A percentile compares a stretch with the other conserved stretches of the same genome.
Conservation (phyloP, 1,139 yeast genomes). For the Wickerhamomyces sp. region DNA sequence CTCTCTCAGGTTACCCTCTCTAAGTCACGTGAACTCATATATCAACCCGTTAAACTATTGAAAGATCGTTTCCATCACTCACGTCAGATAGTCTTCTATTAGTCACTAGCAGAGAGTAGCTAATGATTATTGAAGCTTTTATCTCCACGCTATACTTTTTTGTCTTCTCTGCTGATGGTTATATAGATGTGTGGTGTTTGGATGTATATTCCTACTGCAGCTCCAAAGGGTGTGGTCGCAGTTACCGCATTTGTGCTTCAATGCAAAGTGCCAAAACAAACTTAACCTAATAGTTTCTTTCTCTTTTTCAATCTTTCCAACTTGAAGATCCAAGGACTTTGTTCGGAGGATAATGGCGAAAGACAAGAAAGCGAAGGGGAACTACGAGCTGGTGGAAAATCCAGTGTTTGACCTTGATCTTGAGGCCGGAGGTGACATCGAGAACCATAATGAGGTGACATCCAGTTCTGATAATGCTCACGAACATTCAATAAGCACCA, state of each 20-base stretch:
- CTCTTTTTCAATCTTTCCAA: background rate
- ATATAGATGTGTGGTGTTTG: background rate
- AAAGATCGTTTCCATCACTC: too few relatives aligned
- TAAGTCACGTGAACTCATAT: too few relatives aligned
- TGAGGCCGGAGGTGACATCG: constrained; percentile 3
- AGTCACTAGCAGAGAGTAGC: too few relatives aligned
- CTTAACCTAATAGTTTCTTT: constrained; percentile 1
- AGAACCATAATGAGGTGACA: background rate
- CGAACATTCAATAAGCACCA: constrained; percentile 6
- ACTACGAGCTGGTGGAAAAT: constrained; percentile 18
- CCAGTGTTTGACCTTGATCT: constrained; percentile 14
- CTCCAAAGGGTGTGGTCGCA: background rate
- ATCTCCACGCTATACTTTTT: background rate
- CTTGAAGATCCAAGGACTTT: background rate
- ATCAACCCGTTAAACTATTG: too few relatives aligned
- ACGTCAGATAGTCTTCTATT: too few relatives aligned
- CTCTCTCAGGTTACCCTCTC: too few relatives aligned
- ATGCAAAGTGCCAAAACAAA: constrained; percentile 2
- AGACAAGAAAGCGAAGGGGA: background rate
- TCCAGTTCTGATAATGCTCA: constrained; percentile 1
- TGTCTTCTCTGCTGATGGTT: too few relatives aligned
- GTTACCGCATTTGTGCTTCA: background rate
- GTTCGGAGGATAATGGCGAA: background rate
- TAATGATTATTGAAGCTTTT: background rate
- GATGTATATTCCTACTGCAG: background rate